phyloP scores from a whole-genome alignment of 345 rosid species.

The Barbarea vulgaris region DNA sequence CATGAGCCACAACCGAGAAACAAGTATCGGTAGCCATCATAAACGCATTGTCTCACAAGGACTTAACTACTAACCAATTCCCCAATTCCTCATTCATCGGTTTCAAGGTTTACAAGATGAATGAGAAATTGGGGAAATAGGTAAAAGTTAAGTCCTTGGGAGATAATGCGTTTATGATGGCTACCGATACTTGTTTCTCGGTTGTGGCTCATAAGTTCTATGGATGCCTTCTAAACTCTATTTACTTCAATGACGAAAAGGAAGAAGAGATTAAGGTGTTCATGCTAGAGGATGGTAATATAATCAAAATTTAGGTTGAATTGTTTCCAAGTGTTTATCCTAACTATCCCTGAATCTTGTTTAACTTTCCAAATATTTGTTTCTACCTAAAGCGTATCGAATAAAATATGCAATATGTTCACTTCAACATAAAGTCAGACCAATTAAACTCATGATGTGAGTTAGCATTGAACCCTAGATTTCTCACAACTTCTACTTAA shows the following conservation, averaged over 20 bases:
- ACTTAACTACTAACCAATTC: background rate
- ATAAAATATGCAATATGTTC: background rate
- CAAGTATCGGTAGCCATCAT: background rate
- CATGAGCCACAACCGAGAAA: background rate
- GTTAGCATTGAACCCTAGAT: background rate
- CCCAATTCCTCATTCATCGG: background rate
- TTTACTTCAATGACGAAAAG: too few relatives aligned
- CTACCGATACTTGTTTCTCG: too few relatives aligned
- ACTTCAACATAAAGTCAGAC: background rate
- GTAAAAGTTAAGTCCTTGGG: too few relatives aligned
- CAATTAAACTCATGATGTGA: background rate
- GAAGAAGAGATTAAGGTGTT: background rate
- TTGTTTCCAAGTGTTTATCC: background rate
- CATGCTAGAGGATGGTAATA: background rate
- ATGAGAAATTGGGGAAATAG: too few relatives aligned
- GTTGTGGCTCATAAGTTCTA: too few relatives aligned
- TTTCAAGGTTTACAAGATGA: too few relatives aligned
- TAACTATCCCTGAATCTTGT: too few relatives aligned
- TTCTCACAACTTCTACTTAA: slow-evolving; percentile 2
- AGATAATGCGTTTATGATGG: too few relatives aligned
- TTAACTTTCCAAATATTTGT: too few relatives aligned
- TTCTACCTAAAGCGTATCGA: too few relatives aligned
- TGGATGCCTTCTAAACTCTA: too few relatives aligned
- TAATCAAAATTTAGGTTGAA: background rate
- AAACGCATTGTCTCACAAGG: background rate